These are phyloP conservation scores for Heritiera littoralis DNA, from an alignment of 345 rosid species.

Conservation along the genomic window DNA sequence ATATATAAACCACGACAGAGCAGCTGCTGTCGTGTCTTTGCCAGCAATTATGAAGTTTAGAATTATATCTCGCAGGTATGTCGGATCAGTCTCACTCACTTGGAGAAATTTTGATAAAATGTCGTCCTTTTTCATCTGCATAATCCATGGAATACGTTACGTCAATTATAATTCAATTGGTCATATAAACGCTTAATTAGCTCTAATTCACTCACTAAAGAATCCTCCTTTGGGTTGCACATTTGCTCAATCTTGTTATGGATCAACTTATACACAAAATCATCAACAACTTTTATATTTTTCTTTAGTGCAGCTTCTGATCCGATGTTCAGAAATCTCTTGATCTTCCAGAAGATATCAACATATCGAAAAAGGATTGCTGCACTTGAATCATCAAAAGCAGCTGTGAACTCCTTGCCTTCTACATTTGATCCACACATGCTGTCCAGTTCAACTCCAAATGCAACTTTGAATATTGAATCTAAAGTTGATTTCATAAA, in stretches of 20 bases:
- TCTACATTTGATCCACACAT: slow-evolving; percentile 55
- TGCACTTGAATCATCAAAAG: slow-evolving; percentile 67
- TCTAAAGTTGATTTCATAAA: slow-evolving; percentile 66
- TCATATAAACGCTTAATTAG: not conserved
- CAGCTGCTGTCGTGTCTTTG: slow-evolving; percentile 62
- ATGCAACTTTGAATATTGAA: slow-evolving; percentile 60
- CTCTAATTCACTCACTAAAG: slow-evolving; percentile 37
- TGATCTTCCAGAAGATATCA: slow-evolving; percentile 58
- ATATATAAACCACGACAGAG: slow-evolving; percentile 61
- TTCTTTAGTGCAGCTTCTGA: slow-evolving; percentile 55
- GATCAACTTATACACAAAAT: slow-evolving; percentile 55
- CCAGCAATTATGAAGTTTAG: slow-evolving; percentile 65
- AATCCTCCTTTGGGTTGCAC: slow-evolving; percentile 33
- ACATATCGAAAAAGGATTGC: slow-evolving; percentile 49
- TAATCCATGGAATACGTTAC: not conserved
- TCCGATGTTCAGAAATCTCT: slow-evolving; percentile 55
- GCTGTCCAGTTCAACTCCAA: slow-evolving; percentile 57
- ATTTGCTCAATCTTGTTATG: slow-evolving; percentile 43
- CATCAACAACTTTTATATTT: slow-evolving; percentile 37
- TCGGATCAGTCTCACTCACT: slow-evolving; percentile 38
- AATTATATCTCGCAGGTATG: slow-evolving; percentile 52
- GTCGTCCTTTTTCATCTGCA: slow-evolving; percentile 56
- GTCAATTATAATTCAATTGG: not conserved
- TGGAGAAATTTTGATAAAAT: slow-evolving; percentile 62
- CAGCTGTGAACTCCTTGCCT: slow-evolving; percentile 38